Evolutionary conservation across 345 rosid genomes (phyloP).

Genomic region (Lepidium aucheri): DNA sequence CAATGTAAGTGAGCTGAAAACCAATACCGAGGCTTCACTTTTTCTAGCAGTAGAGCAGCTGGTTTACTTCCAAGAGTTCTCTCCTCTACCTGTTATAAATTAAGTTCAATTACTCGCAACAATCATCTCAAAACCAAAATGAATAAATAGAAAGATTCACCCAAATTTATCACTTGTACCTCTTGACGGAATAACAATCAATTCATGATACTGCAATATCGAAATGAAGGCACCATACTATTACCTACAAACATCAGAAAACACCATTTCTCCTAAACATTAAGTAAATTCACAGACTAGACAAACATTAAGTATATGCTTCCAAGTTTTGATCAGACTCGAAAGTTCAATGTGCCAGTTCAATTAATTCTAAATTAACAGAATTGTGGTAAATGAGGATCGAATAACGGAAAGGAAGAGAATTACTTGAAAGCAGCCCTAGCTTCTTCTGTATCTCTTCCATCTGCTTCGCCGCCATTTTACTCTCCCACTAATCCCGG

Average conservation of each 20-base stretch:
- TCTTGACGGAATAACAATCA: constrained; percentile 39
- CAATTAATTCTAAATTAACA: too few relatives aligned
- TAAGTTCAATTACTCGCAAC: background rate
- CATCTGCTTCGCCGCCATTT: constrained; percentile 92
- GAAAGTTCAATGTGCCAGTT: background rate
- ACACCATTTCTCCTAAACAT: background rate
- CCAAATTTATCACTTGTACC: constrained; percentile 28
- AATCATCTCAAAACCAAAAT: background rate
- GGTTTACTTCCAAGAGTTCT: constrained; percentile 83
- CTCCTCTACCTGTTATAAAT: constrained; percentile 39
- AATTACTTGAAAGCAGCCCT: constrained; percentile 37
- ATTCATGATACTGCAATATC: background rate
- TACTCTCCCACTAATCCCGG: background rate
- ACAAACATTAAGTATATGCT: background rate
- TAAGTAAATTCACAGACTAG: background rate
- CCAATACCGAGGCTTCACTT: constrained; percentile 76
- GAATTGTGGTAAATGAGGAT: background rate
- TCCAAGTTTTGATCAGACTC: background rate
- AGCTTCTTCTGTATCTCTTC: constrained; percentile 86
- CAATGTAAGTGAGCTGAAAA: constrained; percentile 96
- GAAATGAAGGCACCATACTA: background rate
- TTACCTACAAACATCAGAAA: background rate
- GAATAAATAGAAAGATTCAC: background rate
- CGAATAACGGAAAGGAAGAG: background rate
- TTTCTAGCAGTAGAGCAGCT: constrained; percentile 73